phyloP scores from a whole-genome alignment of 176 grass and related monocot genomes.

The Bolboschoenus planiculmis region DNA sequence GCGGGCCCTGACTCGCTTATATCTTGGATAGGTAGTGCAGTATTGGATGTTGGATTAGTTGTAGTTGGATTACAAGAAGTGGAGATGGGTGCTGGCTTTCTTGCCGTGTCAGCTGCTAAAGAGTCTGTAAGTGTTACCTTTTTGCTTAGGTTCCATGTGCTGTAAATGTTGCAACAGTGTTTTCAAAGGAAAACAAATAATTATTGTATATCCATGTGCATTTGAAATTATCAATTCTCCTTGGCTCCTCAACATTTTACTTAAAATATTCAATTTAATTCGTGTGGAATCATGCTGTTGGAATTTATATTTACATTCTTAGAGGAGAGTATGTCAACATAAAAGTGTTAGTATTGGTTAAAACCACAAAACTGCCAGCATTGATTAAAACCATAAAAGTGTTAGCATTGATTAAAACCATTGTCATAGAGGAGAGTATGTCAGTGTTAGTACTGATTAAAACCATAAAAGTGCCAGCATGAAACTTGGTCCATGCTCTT shows the following conservation, averaged over 20 bases:
- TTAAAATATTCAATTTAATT: background rate
- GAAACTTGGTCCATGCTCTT: background rate
- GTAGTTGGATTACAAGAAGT: conserved; percentile 98
- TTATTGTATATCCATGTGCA: background rate
- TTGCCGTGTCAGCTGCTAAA: conserved; percentile 95
- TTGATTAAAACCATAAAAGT: background rate
- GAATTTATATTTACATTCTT: background rate
- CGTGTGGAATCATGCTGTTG: conserved; percentile 1
- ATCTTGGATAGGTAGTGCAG: conserved; percentile 71
- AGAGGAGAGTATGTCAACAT: background rate
- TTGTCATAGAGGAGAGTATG: background rate
- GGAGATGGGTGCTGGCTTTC: conserved; percentile 98
- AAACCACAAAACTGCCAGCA: background rate
- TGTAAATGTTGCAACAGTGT: background rate
- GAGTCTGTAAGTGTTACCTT: conserved; percentile 66
- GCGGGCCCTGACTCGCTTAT: conserved; percentile 67
- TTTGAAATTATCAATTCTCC: background rate
- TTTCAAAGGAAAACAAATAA: background rate
- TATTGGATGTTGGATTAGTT: conserved; percentile 77
- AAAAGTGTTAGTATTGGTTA: background rate
- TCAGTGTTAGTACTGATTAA: background rate
- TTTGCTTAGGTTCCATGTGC: background rate
- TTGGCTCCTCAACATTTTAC: background rate
- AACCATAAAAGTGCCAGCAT: background rate
- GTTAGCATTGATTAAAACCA: background rate